These are phyloP conservation scores for Mycena epipterygia DNA, from an alignment of 768 basidiomycete species.

Conservation along the genomic window DNA sequence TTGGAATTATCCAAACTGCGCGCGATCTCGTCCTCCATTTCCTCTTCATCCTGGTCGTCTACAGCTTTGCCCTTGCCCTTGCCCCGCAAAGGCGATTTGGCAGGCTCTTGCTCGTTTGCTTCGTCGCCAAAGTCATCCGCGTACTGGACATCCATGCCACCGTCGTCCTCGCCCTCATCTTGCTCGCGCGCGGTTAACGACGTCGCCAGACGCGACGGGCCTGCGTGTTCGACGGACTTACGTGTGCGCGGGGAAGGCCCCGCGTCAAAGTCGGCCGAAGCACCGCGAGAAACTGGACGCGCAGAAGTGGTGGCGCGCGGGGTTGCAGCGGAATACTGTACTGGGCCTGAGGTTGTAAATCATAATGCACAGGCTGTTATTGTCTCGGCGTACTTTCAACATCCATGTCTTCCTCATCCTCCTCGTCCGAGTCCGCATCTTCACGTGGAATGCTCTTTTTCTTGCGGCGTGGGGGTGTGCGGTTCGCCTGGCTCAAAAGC, in stretches of 20 bases:
- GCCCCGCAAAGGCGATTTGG: conserved; percentile 39
- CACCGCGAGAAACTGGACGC: conserved; percentile 62
- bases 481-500: conserved; percentile 77
- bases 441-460: conserved; percentile 53
- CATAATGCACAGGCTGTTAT: not conserved
- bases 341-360: conserved; percentile 49
- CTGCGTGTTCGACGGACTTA: conserved; percentile 47
- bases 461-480: conserved; percentile 67
- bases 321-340: conserved; percentile 56
- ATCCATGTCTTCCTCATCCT: conserved; percentile 73
- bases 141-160: conserved; percentile 48
- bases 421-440: conserved; percentile 34
- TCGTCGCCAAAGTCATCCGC: conserved; percentile 62
- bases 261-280: conserved; percentile 69
- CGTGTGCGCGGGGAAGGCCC: conserved; percentile 69
- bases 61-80: conserved; percentile 59
- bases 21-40: conserved; percentile 58
- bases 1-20: conserved; percentile 46
- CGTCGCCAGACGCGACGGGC: conserved; percentile 49
- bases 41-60: conserved; percentile 58
- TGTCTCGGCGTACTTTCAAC: conserved; percentile 70
- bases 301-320: conserved; percentile 57
- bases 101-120: conserved; percentile 53
- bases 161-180: conserved; percentile 39
- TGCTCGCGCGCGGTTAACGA: conserved; percentile 50